These are phyloP conservation scores for Spongospora subterranea DNA, from an alignment of 208 protist genomes.

Conservation along the genomic window DNA sequence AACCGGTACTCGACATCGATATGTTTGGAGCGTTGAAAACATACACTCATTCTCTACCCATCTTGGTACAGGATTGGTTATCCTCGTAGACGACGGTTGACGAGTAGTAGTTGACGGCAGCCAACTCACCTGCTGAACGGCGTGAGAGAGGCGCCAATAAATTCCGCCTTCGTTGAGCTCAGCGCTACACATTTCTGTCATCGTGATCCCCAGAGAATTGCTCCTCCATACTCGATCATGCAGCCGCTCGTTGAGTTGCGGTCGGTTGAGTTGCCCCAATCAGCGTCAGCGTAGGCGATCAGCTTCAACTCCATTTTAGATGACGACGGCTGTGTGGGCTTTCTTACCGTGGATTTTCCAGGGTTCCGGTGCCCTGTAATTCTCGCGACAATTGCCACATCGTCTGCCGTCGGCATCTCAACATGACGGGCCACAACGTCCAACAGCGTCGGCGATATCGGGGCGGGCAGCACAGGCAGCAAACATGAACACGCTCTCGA, in stretches of 20 bases:
- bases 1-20: slow-evolving; percentile 50
- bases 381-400: neutral
- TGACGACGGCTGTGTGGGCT: neutral
- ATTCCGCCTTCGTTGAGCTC: neutral
- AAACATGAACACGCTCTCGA: neutral
- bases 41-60: neutral
- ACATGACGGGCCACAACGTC: neutral
- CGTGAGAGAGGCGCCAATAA: neutral
- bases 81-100: neutral
- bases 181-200: neutral
- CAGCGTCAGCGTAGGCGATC: neutral
- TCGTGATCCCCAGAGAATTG: neutral
- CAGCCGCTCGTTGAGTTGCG: neutral
- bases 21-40: neutral
- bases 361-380: neutral
- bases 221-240: neutral
- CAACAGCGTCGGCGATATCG: neutral
- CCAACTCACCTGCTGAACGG: neutral
- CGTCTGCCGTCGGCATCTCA: neutral
- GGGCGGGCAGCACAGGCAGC: neutral
- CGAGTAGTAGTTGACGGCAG: neutral
- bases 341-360: neutral
- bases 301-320: neutral
- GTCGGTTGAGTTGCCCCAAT: neutral
- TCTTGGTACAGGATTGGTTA: neutral